Evolutionary conservation across 1,284 basidiomycete species (phyloP).

Genomic region (Puccinia sorghi): DNA sequence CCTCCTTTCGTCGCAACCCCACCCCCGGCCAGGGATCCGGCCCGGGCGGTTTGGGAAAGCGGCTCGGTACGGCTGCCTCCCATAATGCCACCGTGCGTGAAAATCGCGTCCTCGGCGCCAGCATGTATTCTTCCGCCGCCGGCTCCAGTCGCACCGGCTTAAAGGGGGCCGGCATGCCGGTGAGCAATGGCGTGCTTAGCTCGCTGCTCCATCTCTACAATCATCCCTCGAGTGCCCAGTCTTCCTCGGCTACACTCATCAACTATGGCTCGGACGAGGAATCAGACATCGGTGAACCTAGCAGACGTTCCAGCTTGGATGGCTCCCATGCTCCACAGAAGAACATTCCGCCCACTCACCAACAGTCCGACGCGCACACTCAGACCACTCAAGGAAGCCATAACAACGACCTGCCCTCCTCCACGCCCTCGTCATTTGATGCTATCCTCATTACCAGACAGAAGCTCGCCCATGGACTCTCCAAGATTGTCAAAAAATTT

Average conservation of each 20-base stretch:
- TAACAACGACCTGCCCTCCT: neutral
- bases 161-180: neutral
- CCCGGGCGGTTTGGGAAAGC: neutral
- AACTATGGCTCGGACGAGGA: constrained; percentile 44
- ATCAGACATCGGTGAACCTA: constrained; percentile 10
- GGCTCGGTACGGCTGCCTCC: constrained; percentile 12
- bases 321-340: neutral
- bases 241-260: constrained; percentile 42
- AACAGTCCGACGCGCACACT: neutral
- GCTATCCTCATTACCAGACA: neutral
- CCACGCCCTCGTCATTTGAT: constrained; percentile 16
- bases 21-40: neutral
- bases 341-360: neutral
- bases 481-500: constrained; percentile 14
- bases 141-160: constrained; percentile 5
- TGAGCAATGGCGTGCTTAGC: constrained; percentile 45
- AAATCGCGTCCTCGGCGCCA: neutral
- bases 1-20: neutral
- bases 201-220: constrained; percentile 40
- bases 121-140: neutral
- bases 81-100: constrained; percentile 14
- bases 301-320: neutral
- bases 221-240: constrained; percentile 42
- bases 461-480: neutral
- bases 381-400: neutral